A percentile compares a stretch with the other conserved stretches of the same genome.
These are phyloP conservation scores for Alternaria arbusti DNA, from an alignment of 2,329 filamentous ascomycete species.

Conservation along the genomic window DNA sequence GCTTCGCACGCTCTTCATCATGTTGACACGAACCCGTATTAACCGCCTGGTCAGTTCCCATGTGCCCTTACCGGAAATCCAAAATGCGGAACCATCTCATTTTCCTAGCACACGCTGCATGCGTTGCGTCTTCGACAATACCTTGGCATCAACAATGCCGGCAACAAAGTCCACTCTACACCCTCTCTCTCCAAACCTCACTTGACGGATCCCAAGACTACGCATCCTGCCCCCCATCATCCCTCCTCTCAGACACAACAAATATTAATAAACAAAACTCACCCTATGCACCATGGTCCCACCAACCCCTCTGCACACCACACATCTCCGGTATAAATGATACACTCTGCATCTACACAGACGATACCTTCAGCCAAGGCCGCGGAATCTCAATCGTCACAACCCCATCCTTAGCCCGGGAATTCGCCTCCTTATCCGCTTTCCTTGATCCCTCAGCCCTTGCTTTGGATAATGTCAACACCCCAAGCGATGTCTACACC, in stretches of 20 bases:
- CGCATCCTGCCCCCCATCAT: not conserved
- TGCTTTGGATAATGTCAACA: slow-evolving; percentile 23
- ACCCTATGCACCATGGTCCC: slow-evolving; percentile 30
- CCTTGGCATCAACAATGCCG: slow-evolving; percentile 33
- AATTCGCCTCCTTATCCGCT: slow-evolving; percentile 30
- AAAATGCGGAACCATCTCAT: not conserved
- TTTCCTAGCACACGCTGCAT: not conserved
- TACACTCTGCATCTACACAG: slow-evolving; percentile 43
- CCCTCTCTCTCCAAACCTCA: slow-evolving; percentile 19
- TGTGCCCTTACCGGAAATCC: not conserved
- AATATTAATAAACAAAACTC: not conserved
- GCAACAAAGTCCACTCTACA: slow-evolving; percentile 25
- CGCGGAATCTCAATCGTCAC: slow-evolving; percentile 46
- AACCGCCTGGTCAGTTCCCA: fast-evolving
- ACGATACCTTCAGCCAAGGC: slow-evolving; percentile 30
- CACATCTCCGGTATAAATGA: slow-evolving; percentile 25
- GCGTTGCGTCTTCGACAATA: not conserved
- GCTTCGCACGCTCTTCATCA: not conserved
- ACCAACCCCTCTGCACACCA: slow-evolving; percentile 35
- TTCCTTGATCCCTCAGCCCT: slow-evolving; percentile 26
- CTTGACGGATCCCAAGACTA: slow-evolving; percentile 13
- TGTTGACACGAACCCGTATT: not conserved
- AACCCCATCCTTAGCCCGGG: slow-evolving; percentile 32
- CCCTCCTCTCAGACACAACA: fast-evolving
- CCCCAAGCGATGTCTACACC: slow-evolving; percentile 23